Conservation (phyloP, 2,329 filamentous ascomycete species). For the Penicillium palitans region DNA sequence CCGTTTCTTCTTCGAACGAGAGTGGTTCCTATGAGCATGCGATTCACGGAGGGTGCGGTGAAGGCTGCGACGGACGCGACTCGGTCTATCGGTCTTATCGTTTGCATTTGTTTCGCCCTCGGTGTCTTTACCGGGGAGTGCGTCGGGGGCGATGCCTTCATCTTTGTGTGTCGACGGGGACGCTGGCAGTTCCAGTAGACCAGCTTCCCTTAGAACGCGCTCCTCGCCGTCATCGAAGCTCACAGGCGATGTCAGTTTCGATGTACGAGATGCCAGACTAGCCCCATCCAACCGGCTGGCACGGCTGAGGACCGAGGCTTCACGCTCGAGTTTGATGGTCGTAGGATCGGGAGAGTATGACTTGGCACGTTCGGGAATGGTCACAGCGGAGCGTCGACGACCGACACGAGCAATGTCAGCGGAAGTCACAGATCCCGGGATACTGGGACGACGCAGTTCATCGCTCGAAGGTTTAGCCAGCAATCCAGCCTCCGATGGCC, state of each 20-base stretch:
- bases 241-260: slow-evolving; percentile 36
- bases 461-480: slow-evolving; percentile 26
- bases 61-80: slow-evolving; percentile 76
- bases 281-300: slow-evolving; percentile 39
- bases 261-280: slow-evolving; percentile 36
- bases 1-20: slow-evolving; percentile 73
- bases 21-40: slow-evolving; percentile 59
- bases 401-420: slow-evolving; percentile 31
- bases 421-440: slow-evolving; percentile 35
- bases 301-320: slow-evolving; percentile 42
- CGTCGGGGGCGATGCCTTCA: slow-evolving; percentile 43
- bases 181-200: slow-evolving; percentile 57
- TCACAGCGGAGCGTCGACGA: slow-evolving; percentile 31
- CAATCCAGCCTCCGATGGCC: slow-evolving; percentile 16
- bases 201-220: slow-evolving; percentile 66
- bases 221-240: slow-evolving; percentile 66
- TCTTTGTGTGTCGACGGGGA: slow-evolving; percentile 46
- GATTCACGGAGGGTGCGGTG: slow-evolving; percentile 87
- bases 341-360: slow-evolving; percentile 27
- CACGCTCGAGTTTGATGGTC: slow-evolving; percentile 34
- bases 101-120: slow-evolving; percentile 35
- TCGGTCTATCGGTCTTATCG: slow-evolving; percentile 54
- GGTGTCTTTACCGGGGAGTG: slow-evolving; percentile 45
- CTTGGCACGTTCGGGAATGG: slow-evolving; percentile 31
- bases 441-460: slow-evolving; percentile 35